These are phyloP conservation scores for Croton setiger DNA, from an alignment of 441 rosid species.

Conservation along the genomic window DNA sequence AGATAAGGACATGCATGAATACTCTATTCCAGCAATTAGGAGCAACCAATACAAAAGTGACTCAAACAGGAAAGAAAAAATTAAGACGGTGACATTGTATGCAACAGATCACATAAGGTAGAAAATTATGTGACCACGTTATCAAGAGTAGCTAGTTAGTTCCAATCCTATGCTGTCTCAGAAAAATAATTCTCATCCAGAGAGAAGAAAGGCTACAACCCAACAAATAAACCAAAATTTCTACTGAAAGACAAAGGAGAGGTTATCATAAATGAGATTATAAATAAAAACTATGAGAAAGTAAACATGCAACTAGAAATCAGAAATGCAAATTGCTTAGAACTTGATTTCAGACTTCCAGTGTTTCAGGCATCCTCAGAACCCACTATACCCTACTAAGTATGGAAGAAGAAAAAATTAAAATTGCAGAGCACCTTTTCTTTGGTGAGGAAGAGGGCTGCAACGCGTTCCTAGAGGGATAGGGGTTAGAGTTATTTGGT, in stretches of 20 bases:
- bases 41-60: too few species aligned
- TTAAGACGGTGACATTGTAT: neutral
- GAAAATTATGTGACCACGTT: neutral
- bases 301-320: neutral
- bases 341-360: neutral
- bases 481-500: slow-evolving; percentile 3
- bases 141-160: neutral
- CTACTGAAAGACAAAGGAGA: neutral
- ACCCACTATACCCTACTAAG: neutral
- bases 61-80: neutral
- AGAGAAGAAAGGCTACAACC: neutral
- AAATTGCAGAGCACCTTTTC: neutral
- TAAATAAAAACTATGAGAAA: neutral
- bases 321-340: neutral
- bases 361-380: neutral
- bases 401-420: neutral
- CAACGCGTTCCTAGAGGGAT: slow-evolving; percentile 6
- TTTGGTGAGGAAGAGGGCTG: slow-evolving; percentile 3
- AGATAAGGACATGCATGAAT: neutral
- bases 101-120: neutral
- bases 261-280: neutral
- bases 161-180: neutral
- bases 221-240: neutral
- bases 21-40: slow-evolving; percentile 4
- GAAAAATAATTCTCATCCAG: neutral